Evolutionary conservation across 352 stramenopile species (phyloP), one percentile per base, ranked within the genome.

Genomic region (Phytopythium mirpurense): DNA sequence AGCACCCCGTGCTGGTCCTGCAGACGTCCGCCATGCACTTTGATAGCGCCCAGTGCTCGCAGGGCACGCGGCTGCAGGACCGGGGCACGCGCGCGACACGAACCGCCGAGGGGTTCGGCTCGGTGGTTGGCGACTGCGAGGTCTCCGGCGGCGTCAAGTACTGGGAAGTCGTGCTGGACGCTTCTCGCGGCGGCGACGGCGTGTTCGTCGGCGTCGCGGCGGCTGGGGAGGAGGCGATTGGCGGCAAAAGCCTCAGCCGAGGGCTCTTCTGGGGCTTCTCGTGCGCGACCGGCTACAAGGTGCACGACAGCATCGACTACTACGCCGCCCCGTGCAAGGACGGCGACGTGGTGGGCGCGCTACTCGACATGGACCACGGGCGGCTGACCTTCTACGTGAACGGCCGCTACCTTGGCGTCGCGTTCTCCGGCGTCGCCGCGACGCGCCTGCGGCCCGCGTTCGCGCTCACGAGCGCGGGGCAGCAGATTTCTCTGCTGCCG

Each of bases 361-460:
- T 91, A 46, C 60, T 91, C 9, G 83, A 93, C 50, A 90, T 87
- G 74, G 75, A 90, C 59, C 76, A 80, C 26, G 72, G 80, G 3
- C 65, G 72, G 23, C 54, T 93, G 40, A 88, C 67, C 40, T 93
- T 93, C 49, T 93, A 88, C 63, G 69, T 84, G 43, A 93, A 93
- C 41, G 78, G 81, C 27, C 68, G 59, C 49, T 81, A 75, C 56
- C 74, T 93, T n/a, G 80, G 83, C 26, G 66, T 90, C 21, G 80
- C 83, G 2, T 93, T 88, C 56, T 64, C 60, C 26, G 68, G 80
- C 45, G 78, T 93, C 51, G 66, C 70, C 24, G 60, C 67, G 5
- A 85, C 83, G 56, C 70, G 69, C 31, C 64, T 93, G 27, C 77
- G 65, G 35, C 80, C 83, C 7, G 77, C 86, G 5, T 84, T 93